phyloP scores from a whole-genome alignment of 1,284 basidiomycete species.

The Cutaneotrichosporon dermatis region DNA sequence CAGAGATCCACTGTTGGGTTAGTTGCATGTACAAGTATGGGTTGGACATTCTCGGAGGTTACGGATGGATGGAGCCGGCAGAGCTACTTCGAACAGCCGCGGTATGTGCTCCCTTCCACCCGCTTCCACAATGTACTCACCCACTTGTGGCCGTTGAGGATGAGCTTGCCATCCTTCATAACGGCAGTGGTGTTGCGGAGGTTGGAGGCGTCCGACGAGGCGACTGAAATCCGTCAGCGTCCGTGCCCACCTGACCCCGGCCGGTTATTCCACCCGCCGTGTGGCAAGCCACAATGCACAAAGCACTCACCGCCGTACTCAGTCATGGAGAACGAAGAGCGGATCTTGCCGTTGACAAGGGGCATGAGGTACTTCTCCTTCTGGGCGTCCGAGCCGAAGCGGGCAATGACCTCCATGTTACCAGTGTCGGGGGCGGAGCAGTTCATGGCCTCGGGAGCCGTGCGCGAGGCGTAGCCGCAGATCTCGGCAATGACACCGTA shows the following conservation, averaged over 20 bases:
- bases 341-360: slow-evolving; percentile 84
- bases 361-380: slow-evolving; percentile 87
- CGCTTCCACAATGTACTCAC: slow-evolving; percentile 12
- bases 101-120: not conserved
- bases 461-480: slow-evolving; percentile 73
- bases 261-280: no score
- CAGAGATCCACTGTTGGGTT: slow-evolving; percentile 74
- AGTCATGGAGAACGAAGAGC: slow-evolving; percentile 93
- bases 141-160: slow-evolving; percentile 98
- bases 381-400: slow-evolving; percentile 83
- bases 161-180: slow-evolving; percentile 75
- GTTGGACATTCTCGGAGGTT: not conserved
- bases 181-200: slow-evolving; percentile 81
- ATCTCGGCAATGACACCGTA: slow-evolving; percentile 97
- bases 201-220: slow-evolving; percentile 94
- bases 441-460: slow-evolving; percentile 82
- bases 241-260: not conserved
- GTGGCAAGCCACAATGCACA: no score
- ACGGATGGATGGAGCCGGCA: no score
- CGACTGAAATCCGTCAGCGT: slow-evolving; percentile 55
- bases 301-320: slow-evolving; percentile 69
- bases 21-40: not conserved
- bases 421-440: slow-evolving; percentile 95
- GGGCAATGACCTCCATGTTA: slow-evolving; percentile 96
- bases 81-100: no score